Percentiles rank a stretch among this genome's conserved stretches.
phyloP scores from a whole-genome alignment of 768 basidiomycete species.

The Panaeolus papilionaceus region DNA sequence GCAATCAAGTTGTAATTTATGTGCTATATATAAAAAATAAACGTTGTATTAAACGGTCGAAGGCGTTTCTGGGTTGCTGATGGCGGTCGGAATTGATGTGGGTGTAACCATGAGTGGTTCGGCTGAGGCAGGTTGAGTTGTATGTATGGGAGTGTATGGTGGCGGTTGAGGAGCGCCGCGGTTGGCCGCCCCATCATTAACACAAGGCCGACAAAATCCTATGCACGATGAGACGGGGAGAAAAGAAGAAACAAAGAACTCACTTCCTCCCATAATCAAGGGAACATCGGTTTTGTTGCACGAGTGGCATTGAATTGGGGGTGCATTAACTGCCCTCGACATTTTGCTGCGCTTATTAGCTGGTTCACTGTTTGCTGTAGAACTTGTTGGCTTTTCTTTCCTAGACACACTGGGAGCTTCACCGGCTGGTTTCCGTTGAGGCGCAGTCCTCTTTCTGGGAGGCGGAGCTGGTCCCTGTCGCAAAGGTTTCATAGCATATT shows the following conservation, averaged over 20 bases:
- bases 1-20: constrained; percentile 28
- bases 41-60: neutral
- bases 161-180: neutral
- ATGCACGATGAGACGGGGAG: neutral
- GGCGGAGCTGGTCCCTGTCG: constrained; percentile 51
- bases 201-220: constrained; percentile 78
- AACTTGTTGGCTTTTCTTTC: constrained; percentile 14
- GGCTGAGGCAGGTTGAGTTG: neutral
- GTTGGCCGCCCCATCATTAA: constrained; percentile 48
- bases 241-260: constrained; percentile 35
- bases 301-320: constrained; percentile 55
- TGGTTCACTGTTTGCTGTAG: constrained; percentile 17
- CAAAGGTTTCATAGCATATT: constrained; percentile 62
- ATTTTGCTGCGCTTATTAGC: constrained; percentile 25
- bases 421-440: constrained; percentile 34
- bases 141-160: neutral
- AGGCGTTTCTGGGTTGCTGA: neutral
- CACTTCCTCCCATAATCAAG: constrained; percentile 77
- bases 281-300: constrained; percentile 77
- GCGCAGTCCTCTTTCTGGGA: constrained; percentile 31
- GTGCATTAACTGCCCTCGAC: constrained; percentile 22
- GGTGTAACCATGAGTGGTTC: neutral
- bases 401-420: constrained; percentile 7
- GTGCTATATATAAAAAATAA: constrained; percentile 23
- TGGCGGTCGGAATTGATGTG: neutral